These are phyloP conservation scores for Fraxinus albicans DNA, from an alignment of 305 asterid genomes.

Conservation along the genomic window DNA sequence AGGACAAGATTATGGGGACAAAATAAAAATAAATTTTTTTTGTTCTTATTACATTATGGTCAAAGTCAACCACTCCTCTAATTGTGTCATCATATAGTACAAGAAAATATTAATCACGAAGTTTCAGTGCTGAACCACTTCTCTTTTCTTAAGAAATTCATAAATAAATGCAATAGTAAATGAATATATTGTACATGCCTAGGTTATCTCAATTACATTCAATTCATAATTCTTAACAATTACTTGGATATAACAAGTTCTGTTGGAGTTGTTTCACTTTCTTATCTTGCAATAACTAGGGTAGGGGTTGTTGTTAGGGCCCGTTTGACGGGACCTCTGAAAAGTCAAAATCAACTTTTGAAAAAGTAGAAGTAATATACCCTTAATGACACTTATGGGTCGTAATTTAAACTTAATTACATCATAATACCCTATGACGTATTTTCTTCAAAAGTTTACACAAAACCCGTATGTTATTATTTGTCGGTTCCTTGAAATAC, in stretches of 20 bases:
- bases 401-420: not conserved
- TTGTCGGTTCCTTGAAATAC: not conserved
- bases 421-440: not conserved
- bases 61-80: not conserved
- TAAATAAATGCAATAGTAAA: not conserved
- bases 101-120: not conserved
- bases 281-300: not conserved
- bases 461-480: not conserved
- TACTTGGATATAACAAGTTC: not conserved
- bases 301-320: not conserved
- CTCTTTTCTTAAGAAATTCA: not conserved
- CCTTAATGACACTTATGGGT: not conserved
- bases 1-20: not conserved
- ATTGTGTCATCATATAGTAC: not conserved
- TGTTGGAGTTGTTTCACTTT: not conserved
- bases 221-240: not conserved
- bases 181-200: not conserved
- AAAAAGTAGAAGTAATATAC: not conserved
- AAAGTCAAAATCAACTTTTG: too few species aligned
- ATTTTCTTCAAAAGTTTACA: not conserved
- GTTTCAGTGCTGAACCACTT: not conserved
- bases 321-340: too few species aligned
- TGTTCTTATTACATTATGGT: not conserved
- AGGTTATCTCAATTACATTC: not conserved
- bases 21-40: too few species aligned